Base-by-base conservation (phyloP, 2,329 filamentous ascomycete genomes). In the Sphaerulina musiva region DNA sequence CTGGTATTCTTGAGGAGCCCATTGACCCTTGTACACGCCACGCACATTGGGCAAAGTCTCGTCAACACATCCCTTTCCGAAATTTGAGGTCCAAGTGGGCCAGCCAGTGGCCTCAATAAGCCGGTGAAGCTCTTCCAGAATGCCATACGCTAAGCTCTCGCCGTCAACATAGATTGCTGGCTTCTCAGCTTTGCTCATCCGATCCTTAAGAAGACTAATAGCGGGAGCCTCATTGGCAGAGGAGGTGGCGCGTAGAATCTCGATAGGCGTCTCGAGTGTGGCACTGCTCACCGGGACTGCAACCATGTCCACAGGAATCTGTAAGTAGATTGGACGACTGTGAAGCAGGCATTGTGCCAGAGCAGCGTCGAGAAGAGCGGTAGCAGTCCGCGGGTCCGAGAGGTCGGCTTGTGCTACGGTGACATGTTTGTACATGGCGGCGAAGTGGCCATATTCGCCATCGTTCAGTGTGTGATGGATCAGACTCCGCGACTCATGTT, bases 141-240 rank as follows among this genome's bases (percentile, higher is more conserved):
- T 72, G n/a, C 70, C 70, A 38, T 74, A 67, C 0, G 71, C 63
- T 41, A 72, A 65, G n/a, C 71, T 73, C 54, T 78, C 73, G 1
- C 77, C 78, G 56, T 82, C 79, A 0, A 79, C 74, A 2, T 80
- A 59, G 47, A 82, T 76, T 40, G 77, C 57, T 0, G 79, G 78
- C 47, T 73, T 71, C 52, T 75, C 20, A 10, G 51, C 51, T 26
- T 26, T 38, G 17, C 7, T 36, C 38, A 53, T 70, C 6, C 69
- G 70, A 1, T 68, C 66, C 3, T 78, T 45, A n/a, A 78, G 64
- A 4, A 58, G 62, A 6, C 51, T 40, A 8, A 57, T 6, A n/a
- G 54, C 54, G 4, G 43, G 12, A 11, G 42, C 43, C 9, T 53
- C 72, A 68, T 44, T 66, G 66, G 39, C 74, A 54, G 31, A 73